Percentiles rank a stretch among this genome's conserved stretches.
phyloP scores from a whole-genome alignment of 2,329 filamentous ascomycete species.

The Fusarium nygamai region DNA sequence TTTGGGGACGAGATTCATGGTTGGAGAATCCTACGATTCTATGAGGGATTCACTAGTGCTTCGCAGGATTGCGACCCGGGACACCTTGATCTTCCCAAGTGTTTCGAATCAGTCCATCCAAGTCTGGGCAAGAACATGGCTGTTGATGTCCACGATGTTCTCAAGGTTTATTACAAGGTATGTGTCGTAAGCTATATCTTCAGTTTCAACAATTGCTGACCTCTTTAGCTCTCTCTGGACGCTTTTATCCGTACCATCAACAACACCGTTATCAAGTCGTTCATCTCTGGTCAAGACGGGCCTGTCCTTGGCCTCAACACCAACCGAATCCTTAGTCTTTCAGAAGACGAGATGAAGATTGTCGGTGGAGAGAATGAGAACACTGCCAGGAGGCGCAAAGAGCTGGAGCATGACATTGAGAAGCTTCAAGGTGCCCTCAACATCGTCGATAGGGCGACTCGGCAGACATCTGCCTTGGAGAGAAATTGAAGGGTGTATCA shows the following conservation, averaged over 20 bases:
- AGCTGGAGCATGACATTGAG: slow-evolving; percentile 30
- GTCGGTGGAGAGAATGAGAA: slow-evolving; percentile 31
- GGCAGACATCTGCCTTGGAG: slow-evolving; percentile 8
- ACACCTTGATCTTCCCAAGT: neutral
- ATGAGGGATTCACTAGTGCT: neutral
- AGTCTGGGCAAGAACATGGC: slow-evolving; percentile 42
- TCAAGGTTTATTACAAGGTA: slow-evolving; percentile 52
- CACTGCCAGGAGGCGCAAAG: slow-evolving; percentile 19
- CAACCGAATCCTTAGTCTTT: slow-evolving; percentile 13
- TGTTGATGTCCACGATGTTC: slow-evolving; percentile 49
- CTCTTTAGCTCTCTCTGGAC: slow-evolving; percentile 41
- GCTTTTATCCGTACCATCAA: slow-evolving; percentile 42
- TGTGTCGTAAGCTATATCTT: neutral
- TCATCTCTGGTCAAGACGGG: slow-evolving; percentile 29
- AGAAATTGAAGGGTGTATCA: neutral
- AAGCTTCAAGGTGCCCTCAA: slow-evolving; percentile 22
- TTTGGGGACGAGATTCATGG: slow-evolving; percentile 37
- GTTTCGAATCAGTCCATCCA: slow-evolving; percentile 15
- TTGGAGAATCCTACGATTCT: slow-evolving; percentile 36
- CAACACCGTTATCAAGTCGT: slow-evolving; percentile 11
- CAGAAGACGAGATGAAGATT: slow-evolving; percentile 11
- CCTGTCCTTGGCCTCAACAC: slow-evolving; percentile 26
- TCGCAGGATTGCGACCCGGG: neutral
- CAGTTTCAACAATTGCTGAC: neutral
- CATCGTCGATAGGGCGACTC: slow-evolving; percentile 33